Evolutionary conservation across 2,329 filamentous ascomycete genomes (phyloP).

Genomic region (Graphiopsis chlorocephala): DNA sequence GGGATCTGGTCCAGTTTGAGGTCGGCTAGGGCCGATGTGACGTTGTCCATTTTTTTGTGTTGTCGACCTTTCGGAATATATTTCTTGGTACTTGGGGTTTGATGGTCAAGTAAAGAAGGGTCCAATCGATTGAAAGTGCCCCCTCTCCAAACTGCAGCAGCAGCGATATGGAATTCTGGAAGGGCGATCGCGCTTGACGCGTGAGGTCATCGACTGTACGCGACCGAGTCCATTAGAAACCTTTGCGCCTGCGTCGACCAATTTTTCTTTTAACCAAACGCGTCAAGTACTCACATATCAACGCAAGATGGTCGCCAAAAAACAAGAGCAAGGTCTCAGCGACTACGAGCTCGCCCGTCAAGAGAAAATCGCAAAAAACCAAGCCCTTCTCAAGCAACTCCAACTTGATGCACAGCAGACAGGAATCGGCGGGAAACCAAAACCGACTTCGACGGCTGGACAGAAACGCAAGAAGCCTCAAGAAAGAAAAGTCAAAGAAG

Average conservation of each 20-base stretch:
- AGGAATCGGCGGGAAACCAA: conserved; percentile 59
- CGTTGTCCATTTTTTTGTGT: conserved; percentile 23
- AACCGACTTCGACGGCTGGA: conserved; percentile 41
- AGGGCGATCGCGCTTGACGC: background rate
- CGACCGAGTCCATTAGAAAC: background rate
- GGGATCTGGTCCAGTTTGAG: conserved; percentile 43
- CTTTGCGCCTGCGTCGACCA: background rate
- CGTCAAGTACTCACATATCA: background rate
- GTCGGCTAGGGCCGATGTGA: conserved; percentile 24
- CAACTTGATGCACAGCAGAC: conserved; percentile 65
- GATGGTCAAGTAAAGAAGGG: background rate
- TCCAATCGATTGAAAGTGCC: background rate
- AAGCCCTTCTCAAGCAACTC: conserved; percentile 76
- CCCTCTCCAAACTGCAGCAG: background rate
- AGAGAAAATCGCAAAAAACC: conserved; percentile 83
- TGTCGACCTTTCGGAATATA: background rate
- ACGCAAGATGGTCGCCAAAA: conserved; percentile 13
- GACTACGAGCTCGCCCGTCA: conserved; percentile 82
- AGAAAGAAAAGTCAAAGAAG: conserved; percentile 57
- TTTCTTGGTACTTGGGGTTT: background rate
- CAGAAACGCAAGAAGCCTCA: conserved; percentile 40
- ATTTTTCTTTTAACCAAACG: background rate
- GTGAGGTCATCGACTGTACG: conserved; percentile 10
- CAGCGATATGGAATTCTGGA: background rate
- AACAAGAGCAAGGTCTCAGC: conserved; percentile 55